These are phyloP conservation scores for Solanum piurae DNA, from an alignment of 257 asterid species.

Conservation along the genomic window DNA sequence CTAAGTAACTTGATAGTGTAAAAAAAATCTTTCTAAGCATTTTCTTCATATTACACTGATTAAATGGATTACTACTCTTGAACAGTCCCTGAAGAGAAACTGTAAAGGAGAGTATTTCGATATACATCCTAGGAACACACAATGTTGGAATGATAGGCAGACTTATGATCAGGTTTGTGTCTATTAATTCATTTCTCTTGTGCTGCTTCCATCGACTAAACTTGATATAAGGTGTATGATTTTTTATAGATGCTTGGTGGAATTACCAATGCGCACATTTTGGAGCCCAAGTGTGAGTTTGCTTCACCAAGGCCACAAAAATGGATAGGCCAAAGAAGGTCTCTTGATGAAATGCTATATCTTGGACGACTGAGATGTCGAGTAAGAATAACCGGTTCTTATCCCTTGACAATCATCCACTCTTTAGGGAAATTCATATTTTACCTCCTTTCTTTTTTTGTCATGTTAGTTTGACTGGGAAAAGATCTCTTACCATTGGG, in stretches of 20 bases:
- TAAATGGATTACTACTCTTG: neutral
- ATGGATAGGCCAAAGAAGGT: neutral
- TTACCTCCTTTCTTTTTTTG: neutral
- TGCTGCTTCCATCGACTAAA: neutral
- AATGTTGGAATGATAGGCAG: neutral
- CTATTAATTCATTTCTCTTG: neutral
- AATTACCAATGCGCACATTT: neutral
- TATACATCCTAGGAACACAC: neutral
- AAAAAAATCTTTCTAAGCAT: neutral
- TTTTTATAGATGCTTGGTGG: slow-evolving; percentile 1
- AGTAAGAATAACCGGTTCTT: neutral
- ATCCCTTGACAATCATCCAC: neutral
- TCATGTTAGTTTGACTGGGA: slow-evolving; percentile 1
- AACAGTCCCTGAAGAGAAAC: slow-evolving; percentile 10
- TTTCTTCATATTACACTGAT: neutral
- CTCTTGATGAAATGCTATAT: slow-evolving; percentile 6
- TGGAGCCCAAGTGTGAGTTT: slow-evolving; percentile 12
- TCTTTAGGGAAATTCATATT: neutral
- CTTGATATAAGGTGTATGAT: neutral
- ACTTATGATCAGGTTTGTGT: slow-evolving; percentile 9
- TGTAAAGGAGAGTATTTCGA: slow-evolving; percentile 7
- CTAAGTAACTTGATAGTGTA: neutral
- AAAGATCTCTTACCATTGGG: neutral
- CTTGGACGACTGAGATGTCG: neutral
- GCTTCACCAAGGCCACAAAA: neutral